These are phyloP conservation scores for Candida tibetensis DNA, from an alignment of 805 yeast species.

Conservation along the genomic window DNA sequence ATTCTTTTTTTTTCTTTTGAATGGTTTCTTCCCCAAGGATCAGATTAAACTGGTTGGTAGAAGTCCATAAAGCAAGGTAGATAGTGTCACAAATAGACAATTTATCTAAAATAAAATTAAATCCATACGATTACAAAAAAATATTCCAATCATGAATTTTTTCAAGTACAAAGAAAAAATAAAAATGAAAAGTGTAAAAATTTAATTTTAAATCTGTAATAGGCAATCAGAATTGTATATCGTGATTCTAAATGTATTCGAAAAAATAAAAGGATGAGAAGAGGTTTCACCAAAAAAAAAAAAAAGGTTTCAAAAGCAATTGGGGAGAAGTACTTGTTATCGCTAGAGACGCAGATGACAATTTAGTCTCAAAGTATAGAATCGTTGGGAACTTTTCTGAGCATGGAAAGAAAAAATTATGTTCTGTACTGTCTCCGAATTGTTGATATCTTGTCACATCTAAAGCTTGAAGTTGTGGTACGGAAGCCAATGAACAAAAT, in stretches of 20 bases:
- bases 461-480: no score
- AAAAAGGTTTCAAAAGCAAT: background rate
- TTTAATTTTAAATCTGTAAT: slow-evolving; percentile 3
- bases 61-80: slow-evolving; percentile 4
- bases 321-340: no score
- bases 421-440: no score
- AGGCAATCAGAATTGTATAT: slow-evolving; percentile 1
- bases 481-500: no score
- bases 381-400: no score
- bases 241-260: background rate
- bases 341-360: no score
- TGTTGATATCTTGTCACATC: no score
- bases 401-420: no score
- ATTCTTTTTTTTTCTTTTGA: background rate
- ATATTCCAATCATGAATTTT: background rate
- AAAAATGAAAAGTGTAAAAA: slow-evolving; percentile 1
- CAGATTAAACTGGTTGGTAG: slow-evolving; percentile 3
- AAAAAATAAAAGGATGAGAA: background rate
- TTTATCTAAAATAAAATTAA: slow-evolving; percentile 3
- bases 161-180: background rate
- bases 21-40: slow-evolving; percentile 1
- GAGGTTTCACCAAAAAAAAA: background rate
- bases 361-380: no score
- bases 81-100: slow-evolving; percentile 6
- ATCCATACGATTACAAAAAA: slow-evolving; percentile 4